These are phyloP conservation scores for Persicaria maculosa DNA, from an alignment of 148 eudicot genomes.

Conservation along the genomic window DNA sequence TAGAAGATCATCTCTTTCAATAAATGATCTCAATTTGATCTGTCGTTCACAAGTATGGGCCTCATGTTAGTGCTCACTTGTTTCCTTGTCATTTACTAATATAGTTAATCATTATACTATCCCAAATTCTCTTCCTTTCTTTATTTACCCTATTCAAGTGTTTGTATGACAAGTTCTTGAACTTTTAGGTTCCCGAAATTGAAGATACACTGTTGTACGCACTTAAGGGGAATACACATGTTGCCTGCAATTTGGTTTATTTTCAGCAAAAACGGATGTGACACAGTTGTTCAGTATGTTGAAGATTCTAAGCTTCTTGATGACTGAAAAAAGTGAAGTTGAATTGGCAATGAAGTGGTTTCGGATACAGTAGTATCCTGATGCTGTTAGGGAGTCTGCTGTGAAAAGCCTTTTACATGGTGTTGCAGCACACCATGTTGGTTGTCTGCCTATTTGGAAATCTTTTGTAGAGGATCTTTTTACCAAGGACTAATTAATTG, in stretches of 20 bases:
- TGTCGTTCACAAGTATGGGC: constrained; percentile 81
- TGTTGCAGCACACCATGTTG: constrained; percentile 98
- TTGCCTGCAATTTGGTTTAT: constrained; percentile 98
- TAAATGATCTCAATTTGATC: constrained; percentile 62
- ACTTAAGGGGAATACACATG: constrained; percentile 76
- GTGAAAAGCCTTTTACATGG: constrained; percentile 78
- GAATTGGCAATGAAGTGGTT: constrained; percentile 80
- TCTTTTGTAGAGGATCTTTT: constrained; percentile 91
- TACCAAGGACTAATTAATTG: constrained; percentile 81
- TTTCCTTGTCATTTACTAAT: constrained; percentile 11
- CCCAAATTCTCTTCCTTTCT: not conserved
- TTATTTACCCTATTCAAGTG: constrained; percentile 2
- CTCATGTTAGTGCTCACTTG: constrained; percentile 10
- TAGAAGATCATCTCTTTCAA: constrained; percentile 45
- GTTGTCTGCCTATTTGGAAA: constrained; percentile 97
- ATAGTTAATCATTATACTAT: constrained; percentile 2
- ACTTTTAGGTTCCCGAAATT: constrained; percentile 78
- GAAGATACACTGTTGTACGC: constrained; percentile 79
- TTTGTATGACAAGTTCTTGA: constrained; percentile 8
- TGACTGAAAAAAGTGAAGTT: constrained; percentile 82
- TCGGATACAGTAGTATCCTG: constrained; percentile 77
- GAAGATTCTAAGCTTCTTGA: constrained; percentile 72
- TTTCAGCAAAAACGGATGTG: constrained; percentile 98
- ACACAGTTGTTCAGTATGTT: constrained; percentile 91
- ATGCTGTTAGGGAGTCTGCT: constrained; percentile 88